Percentiles rank a stretch among this genome's conserved stretches.
Conservation (phyloP, 306 rosid genomes). For the Parietaria judaica region DNA sequence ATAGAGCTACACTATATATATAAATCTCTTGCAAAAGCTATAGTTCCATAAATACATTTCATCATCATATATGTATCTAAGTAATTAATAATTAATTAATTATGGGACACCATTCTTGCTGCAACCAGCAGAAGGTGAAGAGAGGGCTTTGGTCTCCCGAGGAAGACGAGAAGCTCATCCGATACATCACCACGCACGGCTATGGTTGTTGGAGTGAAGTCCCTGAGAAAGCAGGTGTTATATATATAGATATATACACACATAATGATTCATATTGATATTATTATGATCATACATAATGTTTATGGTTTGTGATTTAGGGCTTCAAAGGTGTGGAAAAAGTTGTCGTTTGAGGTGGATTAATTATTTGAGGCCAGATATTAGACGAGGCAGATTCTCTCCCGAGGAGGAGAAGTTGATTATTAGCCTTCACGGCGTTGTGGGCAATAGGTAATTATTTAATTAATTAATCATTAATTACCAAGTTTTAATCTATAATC, state of each 20-base stretch:
- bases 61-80: neutral
- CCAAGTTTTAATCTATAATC: neutral
- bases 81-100: conserved; percentile 16
- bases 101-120: conserved; percentile 97
- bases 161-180: conserved; percentile 90
- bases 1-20: conserved; percentile 2
- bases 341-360: conserved; percentile 97
- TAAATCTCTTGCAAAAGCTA: conserved; percentile 6
- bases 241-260: neutral
- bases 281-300: too few relatives aligned
- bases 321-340: conserved; percentile 97
- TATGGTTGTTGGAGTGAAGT: conserved; percentile 99
- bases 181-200: conserved; percentile 86
- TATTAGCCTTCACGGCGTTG: conserved; percentile 91
- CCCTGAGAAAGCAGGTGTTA: conserved; percentile 84
- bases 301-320: conserved; percentile 25
- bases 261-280: too few relatives aligned
- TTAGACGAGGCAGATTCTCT: conserved; percentile 91
- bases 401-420: conserved; percentile 93
- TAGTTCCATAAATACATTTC: neutral
- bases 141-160: conserved; percentile 99
- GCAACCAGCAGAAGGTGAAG: conserved; percentile 97
- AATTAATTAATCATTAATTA: too few relatives aligned
- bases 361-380: conserved; percentile 96
- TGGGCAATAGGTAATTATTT: conserved; percentile 71